Conservation (phyloP, 176 grass and related monocot species). For the Calamus simplicifolius region DNA sequence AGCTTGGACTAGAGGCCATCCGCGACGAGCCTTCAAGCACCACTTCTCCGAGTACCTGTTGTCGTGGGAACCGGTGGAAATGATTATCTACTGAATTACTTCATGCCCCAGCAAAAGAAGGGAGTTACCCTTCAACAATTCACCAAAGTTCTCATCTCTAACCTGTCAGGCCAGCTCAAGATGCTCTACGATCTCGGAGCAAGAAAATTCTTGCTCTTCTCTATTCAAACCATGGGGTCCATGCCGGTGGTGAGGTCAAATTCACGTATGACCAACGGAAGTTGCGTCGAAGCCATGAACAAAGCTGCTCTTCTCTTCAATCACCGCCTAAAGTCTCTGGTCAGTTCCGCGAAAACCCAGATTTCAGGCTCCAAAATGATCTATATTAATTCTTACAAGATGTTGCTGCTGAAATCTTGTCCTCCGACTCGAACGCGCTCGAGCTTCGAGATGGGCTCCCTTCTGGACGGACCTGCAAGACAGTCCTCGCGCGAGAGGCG, state of each 20-base stretch:
- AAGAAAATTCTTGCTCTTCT: constrained; percentile 56
- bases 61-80: constrained; percentile 50
- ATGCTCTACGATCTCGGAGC: constrained; percentile 42
- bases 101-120: not conserved
- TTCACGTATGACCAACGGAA: constrained; percentile 10
- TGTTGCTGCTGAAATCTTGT: no score
- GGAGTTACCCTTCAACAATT: constrained; percentile 17
- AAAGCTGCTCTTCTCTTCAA: constrained; percentile 46
- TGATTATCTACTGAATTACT: constrained; percentile 61
- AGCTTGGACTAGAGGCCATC: not conserved
- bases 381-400: constrained; percentile 39
- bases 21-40: constrained; percentile 14
- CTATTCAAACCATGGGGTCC: constrained; percentile 55
- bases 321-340: constrained; percentile 20
- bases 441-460: no score
- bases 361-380: constrained; percentile 39
- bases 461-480: no score
- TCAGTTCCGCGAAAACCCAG: not conserved
- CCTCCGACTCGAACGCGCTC: no score
- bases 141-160: constrained; percentile 29
- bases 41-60: constrained; percentile 42
- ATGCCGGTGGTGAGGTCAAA: constrained; percentile 32
- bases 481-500: no score
- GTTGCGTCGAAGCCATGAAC: constrained; percentile 43
- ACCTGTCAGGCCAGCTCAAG: constrained; percentile 43